phyloP scores from a whole-genome alignment of 371 early-diverging fungal genomes.

The Mortierella sp. region DNA sequence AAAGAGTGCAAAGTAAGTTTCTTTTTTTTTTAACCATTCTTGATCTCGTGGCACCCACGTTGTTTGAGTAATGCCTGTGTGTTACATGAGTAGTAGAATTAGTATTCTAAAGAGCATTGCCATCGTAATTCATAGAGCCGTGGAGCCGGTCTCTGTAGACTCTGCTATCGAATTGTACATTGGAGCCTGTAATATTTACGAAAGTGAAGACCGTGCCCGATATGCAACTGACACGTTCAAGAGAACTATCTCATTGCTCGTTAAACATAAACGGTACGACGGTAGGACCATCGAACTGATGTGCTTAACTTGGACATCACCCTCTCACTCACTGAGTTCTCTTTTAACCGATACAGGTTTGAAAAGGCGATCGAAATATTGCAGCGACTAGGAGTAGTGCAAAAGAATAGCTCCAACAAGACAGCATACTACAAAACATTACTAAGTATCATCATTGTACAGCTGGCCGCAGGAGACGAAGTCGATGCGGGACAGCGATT shows the following conservation, averaged over 20 bases:
- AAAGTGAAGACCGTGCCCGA: conserved; percentile 84
- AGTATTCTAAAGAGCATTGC: too few species aligned
- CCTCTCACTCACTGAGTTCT: neutral
- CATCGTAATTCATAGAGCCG: conserved; percentile 57
- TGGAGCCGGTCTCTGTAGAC: conserved; percentile 77
- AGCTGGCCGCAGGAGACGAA: conserved; percentile 83
- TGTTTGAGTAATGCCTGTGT: neutral
- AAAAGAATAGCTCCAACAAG: conserved; percentile 74
- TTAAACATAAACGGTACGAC: conserved; percentile 72
- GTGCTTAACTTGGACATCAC: too few species aligned
- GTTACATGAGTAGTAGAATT: too few species aligned
- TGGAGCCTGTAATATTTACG: conserved; percentile 79
- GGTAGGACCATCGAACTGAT: too few species aligned
- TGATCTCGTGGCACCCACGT: neutral
- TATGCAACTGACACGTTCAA: conserved; percentile 86
- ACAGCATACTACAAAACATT: conserved; percentile 76
- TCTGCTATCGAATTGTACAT: conserved; percentile 81
- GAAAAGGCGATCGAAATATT: conserved; percentile 80
- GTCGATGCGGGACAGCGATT: conserved; percentile 84
- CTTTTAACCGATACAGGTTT: conserved; percentile 58
- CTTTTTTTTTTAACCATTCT: neutral
- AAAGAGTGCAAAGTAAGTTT: conserved; percentile 83
- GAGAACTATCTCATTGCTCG: conserved; percentile 72
- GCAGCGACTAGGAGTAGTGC: conserved; percentile 70
- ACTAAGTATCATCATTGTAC: conserved; percentile 79